Evolutionary conservation across 2,329 filamentous ascomycete genomes (phyloP), one percentile per base, ranked within the genome.

Genomic region (Neonectria punicea): DNA sequence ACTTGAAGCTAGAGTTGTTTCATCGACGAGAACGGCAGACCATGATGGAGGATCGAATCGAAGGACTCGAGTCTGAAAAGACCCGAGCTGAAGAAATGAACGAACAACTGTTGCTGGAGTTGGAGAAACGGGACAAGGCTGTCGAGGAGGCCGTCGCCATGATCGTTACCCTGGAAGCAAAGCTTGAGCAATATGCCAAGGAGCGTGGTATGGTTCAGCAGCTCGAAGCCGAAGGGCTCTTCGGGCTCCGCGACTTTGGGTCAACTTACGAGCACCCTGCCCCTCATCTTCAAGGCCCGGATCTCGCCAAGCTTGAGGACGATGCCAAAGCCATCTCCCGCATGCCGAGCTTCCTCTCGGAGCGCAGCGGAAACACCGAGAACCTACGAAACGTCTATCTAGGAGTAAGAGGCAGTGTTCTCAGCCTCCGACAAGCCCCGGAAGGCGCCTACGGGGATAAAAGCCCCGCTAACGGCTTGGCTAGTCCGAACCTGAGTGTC

Each of bases 1-100:
- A 92, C 69, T 83, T 93, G 46, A 93, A 93, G 76, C 82, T 93
- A 34, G 90, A 93, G 74, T 78, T 93, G 1, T 92, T 86, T 70
- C 90, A 93, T 73, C 85, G 90, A 7, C 84, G 91, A 30, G 87
- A 93, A 77, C 84, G 86, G 58, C 89, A 91, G 72, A 83, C 83
- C 9, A 80, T 80, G 22, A 73, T 93, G 36, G 89, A 92, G 73
- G 82, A 85, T 36, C 82, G 84, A 44, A 70, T 90, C n/a, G 84
- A 88, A 41, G 76, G 76, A 5, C 79, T 92, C 18, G 86, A 89
- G 66, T 76, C 78, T 8, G 84, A 89, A 58, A 84, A 86, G 66
- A 78, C 77, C 4, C 85, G 89, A 70, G 73, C 87, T 56, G 83
- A 86, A 63, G 83, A 87, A 16, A 82, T 89, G 68, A 90, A 90